These are phyloP conservation scores for Purpureocillium lavendulum DNA, from an alignment of 2,329 filamentous ascomycete genomes.

Conservation along the genomic window DNA sequence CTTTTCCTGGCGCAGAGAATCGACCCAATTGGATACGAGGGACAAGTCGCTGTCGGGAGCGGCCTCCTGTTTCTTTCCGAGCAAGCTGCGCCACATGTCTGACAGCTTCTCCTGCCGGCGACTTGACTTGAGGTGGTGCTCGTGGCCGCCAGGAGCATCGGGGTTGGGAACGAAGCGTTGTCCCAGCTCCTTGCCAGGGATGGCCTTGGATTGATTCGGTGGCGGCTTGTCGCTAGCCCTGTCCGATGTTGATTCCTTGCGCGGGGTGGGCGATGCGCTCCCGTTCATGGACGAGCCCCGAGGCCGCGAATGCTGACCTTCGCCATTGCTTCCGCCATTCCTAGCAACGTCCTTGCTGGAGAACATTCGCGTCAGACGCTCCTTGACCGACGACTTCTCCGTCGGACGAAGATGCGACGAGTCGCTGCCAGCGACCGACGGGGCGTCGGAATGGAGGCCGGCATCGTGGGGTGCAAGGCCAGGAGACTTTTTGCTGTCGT, in stretches of 20 bases:
- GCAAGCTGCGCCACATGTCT: slow-evolving; percentile 80
- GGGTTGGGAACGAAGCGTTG: slow-evolving; percentile 44
- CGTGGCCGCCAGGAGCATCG: slow-evolving; percentile 61
- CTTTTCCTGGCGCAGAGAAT: slow-evolving; percentile 83
- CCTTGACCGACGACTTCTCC: slow-evolving; percentile 57
- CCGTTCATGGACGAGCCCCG: slow-evolving; percentile 26
- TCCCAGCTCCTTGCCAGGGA: slow-evolving; percentile 24
- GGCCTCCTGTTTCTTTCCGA: slow-evolving; percentile 76
- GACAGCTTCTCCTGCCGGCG: slow-evolving; percentile 91
- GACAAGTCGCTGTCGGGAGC: slow-evolving; percentile 74
- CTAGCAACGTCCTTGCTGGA: slow-evolving; percentile 44
- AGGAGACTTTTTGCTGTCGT: slow-evolving; percentile 34
- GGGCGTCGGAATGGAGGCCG: slow-evolving; percentile 18
- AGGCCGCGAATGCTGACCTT: slow-evolving; percentile 22
- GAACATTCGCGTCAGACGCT: slow-evolving; percentile 58
- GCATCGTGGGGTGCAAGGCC: slow-evolving; percentile 31
- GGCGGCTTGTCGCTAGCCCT: slow-evolving; percentile 14
- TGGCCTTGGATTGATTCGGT: slow-evolving; percentile 18
- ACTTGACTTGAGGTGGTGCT: slow-evolving; percentile 81
- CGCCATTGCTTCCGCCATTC: slow-evolving; percentile 20
- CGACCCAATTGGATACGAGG: slow-evolving; percentile 91
- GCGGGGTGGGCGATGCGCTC: slow-evolving; percentile 26
- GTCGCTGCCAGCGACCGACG: slow-evolving; percentile 12
- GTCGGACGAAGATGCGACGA: slow-evolving; percentile 19
- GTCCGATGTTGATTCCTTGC: slow-evolving; percentile 32